Percentiles rank a stretch among this genome's conserved stretches.
Conservation (phyloP, 106 monocot species). For the Dactylorhiza incarnata region DNA sequence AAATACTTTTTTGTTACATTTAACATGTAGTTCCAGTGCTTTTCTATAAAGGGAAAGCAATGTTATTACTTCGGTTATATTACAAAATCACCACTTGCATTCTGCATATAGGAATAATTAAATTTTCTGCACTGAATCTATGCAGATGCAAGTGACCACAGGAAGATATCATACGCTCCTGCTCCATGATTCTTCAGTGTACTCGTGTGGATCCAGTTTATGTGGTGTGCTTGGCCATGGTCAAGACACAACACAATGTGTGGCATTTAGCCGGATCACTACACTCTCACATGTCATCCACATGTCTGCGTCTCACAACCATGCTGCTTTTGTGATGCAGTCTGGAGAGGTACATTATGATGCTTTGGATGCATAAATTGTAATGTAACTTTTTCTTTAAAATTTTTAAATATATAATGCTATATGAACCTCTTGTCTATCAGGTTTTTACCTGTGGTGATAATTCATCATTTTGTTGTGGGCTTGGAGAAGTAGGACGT, state of each 20-base stretch:
- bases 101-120: neutral
- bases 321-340: slow-evolving; percentile 90
- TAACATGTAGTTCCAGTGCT: neutral
- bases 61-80: neutral
- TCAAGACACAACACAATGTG: slow-evolving; percentile 78
- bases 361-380: neutral
- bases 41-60: neutral
- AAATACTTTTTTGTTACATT: neutral
- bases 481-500: slow-evolving; percentile 83
- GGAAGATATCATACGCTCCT: slow-evolving; percentile 92
- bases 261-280: slow-evolving; percentile 59
- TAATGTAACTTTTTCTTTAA: slow-evolving; percentile 1
- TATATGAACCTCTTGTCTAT: neutral
- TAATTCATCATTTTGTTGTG: slow-evolving; percentile 97
- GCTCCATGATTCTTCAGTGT: slow-evolving; percentile 65
- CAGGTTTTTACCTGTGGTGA: slow-evolving; percentile 97
- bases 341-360: slow-evolving; percentile 82
- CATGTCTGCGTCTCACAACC: slow-evolving; percentile 86
- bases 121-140: neutral
- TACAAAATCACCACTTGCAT: neutral
- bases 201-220: slow-evolving; percentile 97
- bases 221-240: slow-evolving; percentile 99
- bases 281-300: slow-evolving; percentile 58
- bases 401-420: neutral
- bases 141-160: slow-evolving; percentile 88